Evolutionary conservation across 495 filamentous ascomycete species (phyloP), one percentile per base, ranked within the genome.

Genomic region (Jackrogersella multiformis): DNA sequence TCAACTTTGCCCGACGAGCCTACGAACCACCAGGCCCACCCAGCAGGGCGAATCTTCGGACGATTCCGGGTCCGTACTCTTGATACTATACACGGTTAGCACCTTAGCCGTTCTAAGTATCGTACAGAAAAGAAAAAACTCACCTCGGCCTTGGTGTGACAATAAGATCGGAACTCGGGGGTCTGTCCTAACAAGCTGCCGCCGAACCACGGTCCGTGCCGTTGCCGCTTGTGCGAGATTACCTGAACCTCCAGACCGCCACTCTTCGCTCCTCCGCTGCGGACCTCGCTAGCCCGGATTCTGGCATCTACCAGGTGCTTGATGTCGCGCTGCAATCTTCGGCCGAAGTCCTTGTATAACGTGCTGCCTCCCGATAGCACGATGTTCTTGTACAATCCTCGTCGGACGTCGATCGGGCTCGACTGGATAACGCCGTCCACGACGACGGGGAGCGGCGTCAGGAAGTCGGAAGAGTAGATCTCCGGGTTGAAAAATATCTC

Each of bases 401-500:
- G 85, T 65, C 95, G 91, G 46, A 99, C 95, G 75, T 99, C 95
- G 71, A 99, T 99, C 28, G 95, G 95, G 39, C 93, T 96, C 18
- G 90, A 92, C 77, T 99, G 95, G 73, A 99, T 99, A 61, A 98
- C 95, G 51, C 89, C 90, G 74, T 99, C 95, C 45, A 98, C 95
- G 38, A 98, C 93, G 46, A 83, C 92, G 28, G 95, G 95, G 2
- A 99, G 85, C 5, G 95, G 95, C 3, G 95, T 99, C 65, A 98
- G 82, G 81, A 98, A 99, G 77, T 99, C 96, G 60, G 94, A 97
- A 28, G 92, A 96, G 82, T 97, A 97, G 73, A 98, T 98, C 82
- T 99, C 95, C 32, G 95, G 95, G 78, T 98, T 99, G 85, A 99
- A 99, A 83, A 98, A 99, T 68, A 99, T 99, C 78, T 99, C 95